Evolutionary conservation across 768 basidiomycete genomes (phyloP), one percentile per base, ranked within the genome.

Genomic region (Pholiota microspora): DNA sequence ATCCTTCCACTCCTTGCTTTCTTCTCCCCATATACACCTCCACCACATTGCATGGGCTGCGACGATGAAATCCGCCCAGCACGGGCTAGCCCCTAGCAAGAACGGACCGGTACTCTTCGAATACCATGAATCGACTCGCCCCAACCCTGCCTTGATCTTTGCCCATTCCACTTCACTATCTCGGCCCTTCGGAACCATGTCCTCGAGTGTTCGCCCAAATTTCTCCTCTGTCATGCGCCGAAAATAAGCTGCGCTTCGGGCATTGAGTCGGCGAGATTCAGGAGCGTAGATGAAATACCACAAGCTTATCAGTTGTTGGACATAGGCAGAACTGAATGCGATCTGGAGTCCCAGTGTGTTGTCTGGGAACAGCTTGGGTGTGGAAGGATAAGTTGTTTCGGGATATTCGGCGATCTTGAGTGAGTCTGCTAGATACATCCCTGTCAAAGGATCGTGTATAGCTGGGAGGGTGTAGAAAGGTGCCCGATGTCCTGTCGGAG

Each of bases 361-460:
- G 48, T 60, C 49, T 0, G 74, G 76, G 56, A 81, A 62, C 16
- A 81, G 59, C 7, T 45, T 58, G 2, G 74, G 75, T 0, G 74
- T 70, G 45, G 70, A 64, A 0, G 82, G 78, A 58, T 82, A 84
- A 1, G 71, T 69, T 1, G 68, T 64, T 51, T 84, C 82, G 52
- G 84, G 70, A 62, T 84, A 82, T 13, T 69, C 58, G 0, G 77
- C 80, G 53, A 85, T 83, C 28, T 56, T 60, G 34, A 66, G 58
- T 0, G 81, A 82, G 28, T 83, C 77, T 8, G 73, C 57, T 27
- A 83, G 31, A 5, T 66, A 52, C 1, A 62, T 55, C 5, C 68
- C 69, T 4, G 77, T 80, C 29, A 63, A 63, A 0, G 73, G 71
- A 59, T 84, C 81, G 58, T 75, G 62, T 51, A 85, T 80, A 25